Conservation (phyloP, 2,329 filamentous ascomycete genomes). For the Acarospora socialis region DNA sequence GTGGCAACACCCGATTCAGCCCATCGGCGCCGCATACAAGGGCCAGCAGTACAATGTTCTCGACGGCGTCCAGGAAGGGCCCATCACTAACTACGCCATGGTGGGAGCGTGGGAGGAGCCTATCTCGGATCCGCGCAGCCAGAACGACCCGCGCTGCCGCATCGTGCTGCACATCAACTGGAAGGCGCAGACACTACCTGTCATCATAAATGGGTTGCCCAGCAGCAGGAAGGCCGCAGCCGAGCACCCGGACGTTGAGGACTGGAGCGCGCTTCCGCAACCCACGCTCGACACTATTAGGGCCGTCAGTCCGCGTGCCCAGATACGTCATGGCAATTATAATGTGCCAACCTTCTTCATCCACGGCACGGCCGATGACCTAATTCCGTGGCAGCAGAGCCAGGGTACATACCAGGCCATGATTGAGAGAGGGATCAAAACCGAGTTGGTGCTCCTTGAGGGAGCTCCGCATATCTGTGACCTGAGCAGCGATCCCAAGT, state of each 20-base stretch:
- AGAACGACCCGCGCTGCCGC: slow-evolving; percentile 16
- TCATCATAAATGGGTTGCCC: slow-evolving; percentile 18
- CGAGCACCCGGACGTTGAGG: too few relatives aligned
- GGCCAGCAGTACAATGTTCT: slow-evolving; percentile 17
- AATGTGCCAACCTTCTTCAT: slow-evolving; percentile 20
- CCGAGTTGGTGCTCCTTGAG: slow-evolving; percentile 9
- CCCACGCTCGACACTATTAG: background rate
- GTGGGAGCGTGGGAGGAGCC: too few relatives aligned
- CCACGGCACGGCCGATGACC: slow-evolving; percentile 18
- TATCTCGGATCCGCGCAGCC: too few relatives aligned
- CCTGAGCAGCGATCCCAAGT: slow-evolving; percentile 5
- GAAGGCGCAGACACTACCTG: slow-evolving; percentile 16
- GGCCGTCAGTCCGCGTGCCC: slow-evolving; percentile 15
- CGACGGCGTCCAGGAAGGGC: slow-evolving; percentile 17
- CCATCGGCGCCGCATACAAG: slow-evolving; percentile 5
- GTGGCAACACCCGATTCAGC: slow-evolving; percentile 12
- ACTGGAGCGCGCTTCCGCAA: too few relatives aligned
- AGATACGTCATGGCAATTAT: slow-evolving; percentile 16
- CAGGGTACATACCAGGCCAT: slow-evolving; percentile 13
- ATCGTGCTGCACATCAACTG: slow-evolving; percentile 22
- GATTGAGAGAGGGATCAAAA: slow-evolving; percentile 7
- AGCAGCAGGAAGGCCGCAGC: slow-evolving; percentile 9
- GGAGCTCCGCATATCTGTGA: slow-evolving; percentile 11
- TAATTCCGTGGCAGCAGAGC: slow-evolving; percentile 18
- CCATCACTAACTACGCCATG: slow-evolving; percentile 14